phyloP scores from a whole-genome alignment of 108 stramenopile genomes.

The Nitzschia sp. region DNA sequence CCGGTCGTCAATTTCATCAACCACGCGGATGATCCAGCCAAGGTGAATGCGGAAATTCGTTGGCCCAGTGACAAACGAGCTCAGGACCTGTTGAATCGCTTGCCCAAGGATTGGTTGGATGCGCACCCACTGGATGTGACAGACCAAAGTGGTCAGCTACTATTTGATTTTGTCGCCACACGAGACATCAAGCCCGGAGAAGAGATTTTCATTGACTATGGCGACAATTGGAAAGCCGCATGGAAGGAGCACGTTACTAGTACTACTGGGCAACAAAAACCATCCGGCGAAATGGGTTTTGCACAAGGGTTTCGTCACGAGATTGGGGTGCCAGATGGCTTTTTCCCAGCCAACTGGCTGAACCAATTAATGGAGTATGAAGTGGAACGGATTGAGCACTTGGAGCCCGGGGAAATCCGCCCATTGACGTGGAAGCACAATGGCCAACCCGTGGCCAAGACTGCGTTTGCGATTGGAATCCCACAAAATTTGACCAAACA shows the following conservation, averaged over 20 bases:
- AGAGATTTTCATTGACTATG: constrained; percentile 58
- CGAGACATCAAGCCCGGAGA: constrained; percentile 51
- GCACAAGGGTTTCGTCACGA: constrained; percentile 41
- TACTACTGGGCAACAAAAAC: no score
- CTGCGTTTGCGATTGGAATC: constrained; percentile 44
- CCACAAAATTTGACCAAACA: constrained; percentile 21
- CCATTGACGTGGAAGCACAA: constrained; percentile 51
- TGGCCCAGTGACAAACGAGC: constrained; percentile 40
- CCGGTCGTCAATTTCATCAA: constrained; percentile 45
- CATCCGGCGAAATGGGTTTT: no score
- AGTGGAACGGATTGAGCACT: constrained; percentile 27
- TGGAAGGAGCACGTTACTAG: constrained; percentile 41
- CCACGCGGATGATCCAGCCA: constrained; percentile 17
- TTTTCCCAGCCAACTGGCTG: constrained; percentile 54
- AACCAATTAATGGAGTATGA: constrained; percentile 36
- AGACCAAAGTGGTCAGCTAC: constrained; percentile 2
- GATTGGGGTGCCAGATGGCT: constrained; percentile 23
- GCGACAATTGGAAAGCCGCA: constrained; percentile 44
- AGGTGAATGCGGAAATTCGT: constrained; percentile 50
- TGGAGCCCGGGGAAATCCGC: constrained; percentile 42
- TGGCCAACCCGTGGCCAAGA: constrained; percentile 21
- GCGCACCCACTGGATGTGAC: constrained; percentile 2
- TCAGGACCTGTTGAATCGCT: not conserved
- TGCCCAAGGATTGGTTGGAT: not conserved
- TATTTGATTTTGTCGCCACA: constrained; percentile 51